Percentiles rank a stretch among this genome's conserved stretches.
phyloP scores from a whole-genome alignment of 75 land plant genomes.

The Cryptomeria japonica region DNA sequence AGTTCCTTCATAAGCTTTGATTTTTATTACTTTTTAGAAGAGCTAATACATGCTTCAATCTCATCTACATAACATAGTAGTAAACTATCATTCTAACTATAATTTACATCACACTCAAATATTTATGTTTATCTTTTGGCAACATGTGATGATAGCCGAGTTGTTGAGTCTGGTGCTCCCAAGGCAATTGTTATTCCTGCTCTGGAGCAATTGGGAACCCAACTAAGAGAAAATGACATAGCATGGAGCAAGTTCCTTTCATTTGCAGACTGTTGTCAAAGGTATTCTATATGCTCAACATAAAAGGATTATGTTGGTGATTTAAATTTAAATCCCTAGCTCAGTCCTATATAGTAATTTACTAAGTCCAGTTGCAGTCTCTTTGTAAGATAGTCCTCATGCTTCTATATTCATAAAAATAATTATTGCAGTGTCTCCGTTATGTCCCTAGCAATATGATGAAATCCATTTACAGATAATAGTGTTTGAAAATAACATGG shows the following conservation, averaged over 20 bases:
- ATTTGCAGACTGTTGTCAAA: conserved; percentile 33
- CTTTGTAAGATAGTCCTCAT: neutral
- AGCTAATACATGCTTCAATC: neutral
- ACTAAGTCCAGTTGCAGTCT: conserved; percentile 6
- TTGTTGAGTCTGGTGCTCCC: conserved; percentile 60
- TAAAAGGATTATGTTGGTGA: neutral
- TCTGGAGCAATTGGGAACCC: conserved; percentile 41
- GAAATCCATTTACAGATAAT: neutral
- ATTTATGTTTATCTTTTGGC: conserved; percentile 1
- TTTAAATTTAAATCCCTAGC: neutral
- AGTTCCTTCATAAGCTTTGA: neutral
- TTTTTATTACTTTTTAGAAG: neutral
- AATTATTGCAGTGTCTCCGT: neutral
- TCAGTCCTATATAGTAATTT: neutral
- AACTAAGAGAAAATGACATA: conserved; percentile 66
- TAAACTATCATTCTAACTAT: conserved; percentile 4
- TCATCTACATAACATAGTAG: neutral
- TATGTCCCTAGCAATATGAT: neutral
- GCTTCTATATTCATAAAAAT: neutral
- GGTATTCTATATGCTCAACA: conserved; percentile 34
- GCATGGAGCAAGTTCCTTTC: conserved; percentile 81
- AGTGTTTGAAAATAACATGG: neutral
- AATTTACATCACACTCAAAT: neutral
- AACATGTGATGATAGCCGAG: conserved; percentile 50
- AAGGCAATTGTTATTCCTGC: conserved; percentile 80